Conservation (phyloP, 345 rosid genomes). For the Melastoma malabathricum region DNA sequence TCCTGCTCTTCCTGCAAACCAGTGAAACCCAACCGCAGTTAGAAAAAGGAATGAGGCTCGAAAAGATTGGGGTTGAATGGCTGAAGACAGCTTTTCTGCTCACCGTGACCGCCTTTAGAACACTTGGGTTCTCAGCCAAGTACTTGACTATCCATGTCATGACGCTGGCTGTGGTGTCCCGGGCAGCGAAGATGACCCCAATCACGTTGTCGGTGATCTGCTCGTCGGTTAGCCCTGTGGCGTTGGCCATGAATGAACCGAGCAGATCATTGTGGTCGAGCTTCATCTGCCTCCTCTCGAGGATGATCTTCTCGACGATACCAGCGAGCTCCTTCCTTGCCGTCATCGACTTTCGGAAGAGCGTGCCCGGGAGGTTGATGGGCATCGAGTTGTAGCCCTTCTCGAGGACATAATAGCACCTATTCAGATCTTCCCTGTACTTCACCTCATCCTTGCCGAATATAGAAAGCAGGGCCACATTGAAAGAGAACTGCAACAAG, state of each 20-base stretch:
- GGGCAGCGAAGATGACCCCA: slow-evolving; percentile 53
- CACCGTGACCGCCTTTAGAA: slow-evolving; percentile 34
- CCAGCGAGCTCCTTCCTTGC: slow-evolving; percentile 69
- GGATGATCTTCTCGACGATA: slow-evolving; percentile 29
- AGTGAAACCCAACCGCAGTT: background rate
- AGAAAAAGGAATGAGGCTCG: background rate
- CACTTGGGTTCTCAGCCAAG: slow-evolving; percentile 29
- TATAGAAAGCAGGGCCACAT: slow-evolving; percentile 30
- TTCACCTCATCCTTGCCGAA: slow-evolving; percentile 21
- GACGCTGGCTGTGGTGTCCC: slow-evolving; percentile 53
- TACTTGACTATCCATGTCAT: slow-evolving; percentile 48
- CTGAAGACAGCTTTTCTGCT: background rate
- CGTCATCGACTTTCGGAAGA: slow-evolving; percentile 76
- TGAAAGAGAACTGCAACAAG: slow-evolving; percentile 21
- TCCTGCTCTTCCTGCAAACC: slow-evolving; percentile 38
- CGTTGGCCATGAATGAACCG: slow-evolving; percentile 22
- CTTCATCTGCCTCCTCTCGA: slow-evolving; percentile 20
- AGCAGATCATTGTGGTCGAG: slow-evolving; percentile 24
- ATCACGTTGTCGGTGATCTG: slow-evolving; percentile 47
- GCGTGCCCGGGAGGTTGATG: slow-evolving; percentile 78
- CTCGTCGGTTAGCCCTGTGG: slow-evolving; percentile 22
- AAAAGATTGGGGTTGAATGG: background rate
- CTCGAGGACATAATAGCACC: slow-evolving; percentile 82
- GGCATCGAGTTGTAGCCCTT: slow-evolving; percentile 99
- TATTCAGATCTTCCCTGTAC: slow-evolving; percentile 49